Base-by-base conservation (phyloP, 2,329 filamentous ascomycete genomes). In the Plenodomus lindquistii region DNA sequence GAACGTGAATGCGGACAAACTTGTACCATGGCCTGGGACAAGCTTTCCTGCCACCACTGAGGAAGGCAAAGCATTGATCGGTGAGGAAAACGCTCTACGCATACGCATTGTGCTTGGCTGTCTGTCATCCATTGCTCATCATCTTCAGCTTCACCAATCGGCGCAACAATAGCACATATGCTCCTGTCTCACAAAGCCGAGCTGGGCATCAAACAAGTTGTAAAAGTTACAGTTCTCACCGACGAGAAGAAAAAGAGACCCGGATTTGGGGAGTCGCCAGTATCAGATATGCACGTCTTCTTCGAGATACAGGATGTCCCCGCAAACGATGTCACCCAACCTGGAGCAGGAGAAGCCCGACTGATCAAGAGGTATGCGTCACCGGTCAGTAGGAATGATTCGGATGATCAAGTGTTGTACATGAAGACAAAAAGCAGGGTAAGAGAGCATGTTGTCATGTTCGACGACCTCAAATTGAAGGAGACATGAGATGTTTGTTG, bases 41-140 rank as follows among this genome's bases (percentile, higher is more conserved):
- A 42, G 36, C 0, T 64, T 66, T 29, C 19, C 43, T 0, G 47
- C 43, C 13, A 42, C 53, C 1, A 54, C 46, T 3, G 49, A 60
- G 4, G 63, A 53, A 18, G 57, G 52, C 5, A 43, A 48, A n/a
- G 59, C 56, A 3, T 37, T 66, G 15, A 54, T 65, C 6, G 60
- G 62, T 62, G 48, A 10, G 21, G n/a, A 13, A n/a, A 2, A 15
- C 7, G 22, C 8, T 17, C 10, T 20, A 8, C 5, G 1, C 6
- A 5, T 20, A 38, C 34, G 38, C 22, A 46, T 15, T 4, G 6
- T 31, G 11, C 6, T 31, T 31, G 15, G 18, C 9, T 15, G 17
- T 7, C 42, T 22, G 4, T n/a, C n/a, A n/a, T n/a, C n/a, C n/a
- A n/a, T n/a, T n/a, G n/a, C n/a, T n/a, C n/a, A n/a, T n/a, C n/a